Percentiles rank a stretch among this genome's conserved stretches.
phyloP scores from a whole-genome alignment of 352 stramenopile species.

The Globisporangium spinosum region DNA sequence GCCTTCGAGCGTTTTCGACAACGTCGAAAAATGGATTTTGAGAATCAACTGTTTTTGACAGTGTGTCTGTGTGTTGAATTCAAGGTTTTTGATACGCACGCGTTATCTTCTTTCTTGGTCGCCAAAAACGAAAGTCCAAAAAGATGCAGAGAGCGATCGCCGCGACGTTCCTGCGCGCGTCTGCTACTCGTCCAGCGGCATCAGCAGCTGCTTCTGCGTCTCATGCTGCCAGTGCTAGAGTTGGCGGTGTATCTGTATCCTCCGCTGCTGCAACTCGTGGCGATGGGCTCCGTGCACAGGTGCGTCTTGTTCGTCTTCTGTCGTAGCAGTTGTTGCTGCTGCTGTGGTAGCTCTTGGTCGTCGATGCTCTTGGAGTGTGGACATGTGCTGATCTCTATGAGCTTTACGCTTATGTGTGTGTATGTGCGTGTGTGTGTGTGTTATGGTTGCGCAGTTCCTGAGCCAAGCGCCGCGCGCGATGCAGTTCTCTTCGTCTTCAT shows the following conservation, averaged over 20 bases:
- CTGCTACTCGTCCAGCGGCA: not conserved
- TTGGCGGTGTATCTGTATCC: not conserved
- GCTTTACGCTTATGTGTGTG: not conserved
- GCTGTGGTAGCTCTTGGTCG: too few relatives aligned
- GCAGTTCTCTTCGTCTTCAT: constrained; percentile 12
- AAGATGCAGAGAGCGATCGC: not conserved
- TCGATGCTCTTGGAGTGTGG: too few relatives aligned
- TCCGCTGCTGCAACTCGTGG: not conserved
- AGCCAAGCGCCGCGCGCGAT: constrained; percentile 6
- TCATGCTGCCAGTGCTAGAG: not conserved
- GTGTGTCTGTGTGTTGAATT: not conserved
- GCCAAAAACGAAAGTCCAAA: not conserved
- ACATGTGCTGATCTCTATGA: too few relatives aligned
- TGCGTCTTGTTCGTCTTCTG: not conserved
- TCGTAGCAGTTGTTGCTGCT: too few relatives aligned
- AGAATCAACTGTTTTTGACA: not conserved
- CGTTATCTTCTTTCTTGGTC: not conserved
- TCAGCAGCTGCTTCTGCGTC: not conserved
- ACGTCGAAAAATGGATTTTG: too few relatives aligned
- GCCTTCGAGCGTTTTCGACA: too few relatives aligned
- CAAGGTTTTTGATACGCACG: not conserved
- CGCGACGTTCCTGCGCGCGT: not conserved
- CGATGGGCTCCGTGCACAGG: not conserved
- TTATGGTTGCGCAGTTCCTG: not conserved
- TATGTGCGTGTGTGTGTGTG: not conserved